These are phyloP conservation scores for Arachis stenosperma DNA, from an alignment of 306 rosid species.

Conservation along the genomic window DNA sequence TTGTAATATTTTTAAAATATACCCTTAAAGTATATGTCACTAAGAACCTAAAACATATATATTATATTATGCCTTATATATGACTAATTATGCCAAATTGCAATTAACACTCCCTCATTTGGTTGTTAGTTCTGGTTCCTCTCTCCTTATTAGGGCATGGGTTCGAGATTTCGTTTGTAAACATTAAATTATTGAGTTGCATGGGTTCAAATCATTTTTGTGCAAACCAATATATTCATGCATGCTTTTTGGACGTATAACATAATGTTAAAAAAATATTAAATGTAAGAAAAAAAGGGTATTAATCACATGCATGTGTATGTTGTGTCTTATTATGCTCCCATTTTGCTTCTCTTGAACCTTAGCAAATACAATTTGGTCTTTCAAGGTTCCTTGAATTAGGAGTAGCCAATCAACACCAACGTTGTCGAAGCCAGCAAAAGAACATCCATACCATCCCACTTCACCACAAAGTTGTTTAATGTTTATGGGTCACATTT, in stretches of 20 bases:
- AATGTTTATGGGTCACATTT: slow-evolving; percentile 29
- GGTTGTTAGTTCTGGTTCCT: too few species aligned
- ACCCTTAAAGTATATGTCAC: too few species aligned
- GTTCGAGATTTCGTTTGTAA: too few species aligned
- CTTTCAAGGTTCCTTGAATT: slow-evolving; percentile 4
- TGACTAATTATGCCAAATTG: too few species aligned
- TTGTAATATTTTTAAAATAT: too few species aligned
- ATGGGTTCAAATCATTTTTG: not conserved
- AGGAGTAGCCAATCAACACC: slow-evolving; percentile 14
- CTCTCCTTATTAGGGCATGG: too few species aligned
- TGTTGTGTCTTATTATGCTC: not conserved
- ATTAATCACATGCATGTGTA: not conserved
- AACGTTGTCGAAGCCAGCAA: slow-evolving; percentile 16
- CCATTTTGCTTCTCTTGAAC: not conserved
- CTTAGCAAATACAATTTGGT: not conserved
- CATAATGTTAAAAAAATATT: not conserved
- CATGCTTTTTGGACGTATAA: not conserved
- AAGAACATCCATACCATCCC: slow-evolving; percentile 8
- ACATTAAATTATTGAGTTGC: too few species aligned
- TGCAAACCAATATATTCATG: not conserved
- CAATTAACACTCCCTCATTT: too few species aligned
- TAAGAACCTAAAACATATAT: too few species aligned
- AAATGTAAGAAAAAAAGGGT: not conserved
- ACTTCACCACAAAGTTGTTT: not conserved
- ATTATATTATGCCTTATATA: too few species aligned